Conservation (phyloP, 2,329 filamentous ascomycete species). For the Fonsecaea nubica region DNA sequence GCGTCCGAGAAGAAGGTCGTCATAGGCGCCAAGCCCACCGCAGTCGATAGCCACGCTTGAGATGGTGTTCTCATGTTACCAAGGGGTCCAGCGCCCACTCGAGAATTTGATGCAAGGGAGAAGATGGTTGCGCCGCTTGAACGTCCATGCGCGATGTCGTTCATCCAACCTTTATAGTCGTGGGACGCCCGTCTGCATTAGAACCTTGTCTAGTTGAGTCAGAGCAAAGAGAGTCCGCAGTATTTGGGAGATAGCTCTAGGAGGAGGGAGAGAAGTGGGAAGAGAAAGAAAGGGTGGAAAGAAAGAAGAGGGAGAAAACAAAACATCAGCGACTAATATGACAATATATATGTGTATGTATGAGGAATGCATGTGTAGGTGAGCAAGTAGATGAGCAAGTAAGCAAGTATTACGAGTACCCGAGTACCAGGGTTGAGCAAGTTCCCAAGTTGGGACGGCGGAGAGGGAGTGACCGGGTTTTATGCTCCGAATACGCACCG, state of each 20-base stretch:
- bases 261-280: not conserved
- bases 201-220: not conserved
- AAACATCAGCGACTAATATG: too few relatives aligned
- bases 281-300: too few relatives aligned
- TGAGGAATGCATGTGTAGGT: too few relatives aligned
- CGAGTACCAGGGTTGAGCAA: too few relatives aligned
- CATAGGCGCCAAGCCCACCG: conserved; percentile 29
- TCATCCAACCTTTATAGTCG: not conserved
- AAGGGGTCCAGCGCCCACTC: not conserved
- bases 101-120: not conserved
- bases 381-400: too few relatives aligned
- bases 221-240: not conserved
- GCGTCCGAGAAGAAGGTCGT: conserved; percentile 35
- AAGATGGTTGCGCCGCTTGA: not conserved
- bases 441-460: too few relatives aligned
- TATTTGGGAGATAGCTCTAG: not conserved
- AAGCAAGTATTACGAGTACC: too few relatives aligned
- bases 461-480: not conserved
- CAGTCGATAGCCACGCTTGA: conserved; percentile 15
- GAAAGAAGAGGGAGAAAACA: too few relatives aligned
- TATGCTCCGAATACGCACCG: not conserved
- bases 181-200: not conserved
- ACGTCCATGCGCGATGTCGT: not conserved
- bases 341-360: too few relatives aligned
- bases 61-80: not conserved